Evolutionary conservation across 495 filamentous ascomycete species (phyloP).

Genomic region (Penicillium crystallinum): DNA sequence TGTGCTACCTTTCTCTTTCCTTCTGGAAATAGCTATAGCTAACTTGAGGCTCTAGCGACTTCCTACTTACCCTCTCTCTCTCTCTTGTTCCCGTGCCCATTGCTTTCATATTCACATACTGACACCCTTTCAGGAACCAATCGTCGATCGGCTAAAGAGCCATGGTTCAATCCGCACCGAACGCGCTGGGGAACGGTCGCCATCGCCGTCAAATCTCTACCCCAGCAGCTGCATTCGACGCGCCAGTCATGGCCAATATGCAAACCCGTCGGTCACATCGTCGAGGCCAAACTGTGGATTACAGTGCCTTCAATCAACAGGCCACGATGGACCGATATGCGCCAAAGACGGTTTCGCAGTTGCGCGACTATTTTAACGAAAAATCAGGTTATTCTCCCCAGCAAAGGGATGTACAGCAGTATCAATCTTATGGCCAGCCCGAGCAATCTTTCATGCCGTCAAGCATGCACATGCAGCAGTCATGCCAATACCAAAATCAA

Average conservation of each 20-base stretch:
- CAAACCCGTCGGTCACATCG: slow-evolving; percentile 47
- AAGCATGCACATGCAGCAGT: slow-evolving; percentile 3
- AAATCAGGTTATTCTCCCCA: slow-evolving; percentile 24
- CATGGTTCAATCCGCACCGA: slow-evolving; percentile 22
- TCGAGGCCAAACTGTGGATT: slow-evolving; percentile 76
- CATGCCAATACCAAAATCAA: slow-evolving; percentile 20
- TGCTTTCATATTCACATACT: slow-evolving; percentile 33
- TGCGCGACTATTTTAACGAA: slow-evolving; percentile 32
- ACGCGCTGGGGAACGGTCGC: slow-evolving; percentile 36
- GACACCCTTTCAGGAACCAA: slow-evolving; percentile 33
- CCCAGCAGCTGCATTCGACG: slow-evolving; percentile 62
- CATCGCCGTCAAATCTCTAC: slow-evolving; percentile 89
- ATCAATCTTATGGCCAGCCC: slow-evolving; percentile 7
- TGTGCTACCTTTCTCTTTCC: slow-evolving; percentile 7
- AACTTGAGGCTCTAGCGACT: slow-evolving; percentile 16
- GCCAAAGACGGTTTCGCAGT: slow-evolving; percentile 25
- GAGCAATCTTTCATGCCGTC: slow-evolving; percentile 9
- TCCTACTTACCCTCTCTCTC: slow-evolving; percentile 21
- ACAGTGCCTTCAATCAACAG: slow-evolving; percentile 48
- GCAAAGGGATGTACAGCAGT: slow-evolving; percentile 13
- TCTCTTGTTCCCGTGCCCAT: slow-evolving; percentile 9
- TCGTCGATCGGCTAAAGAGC: slow-evolving; percentile 23
- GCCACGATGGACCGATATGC: slow-evolving; percentile 16
- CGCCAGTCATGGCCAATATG: slow-evolving; percentile 28
- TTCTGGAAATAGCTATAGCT: slow-evolving; percentile 1